phyloP scores from a whole-genome alignment of 345 rosid species.

The Excoecaria cochinchinensis region DNA sequence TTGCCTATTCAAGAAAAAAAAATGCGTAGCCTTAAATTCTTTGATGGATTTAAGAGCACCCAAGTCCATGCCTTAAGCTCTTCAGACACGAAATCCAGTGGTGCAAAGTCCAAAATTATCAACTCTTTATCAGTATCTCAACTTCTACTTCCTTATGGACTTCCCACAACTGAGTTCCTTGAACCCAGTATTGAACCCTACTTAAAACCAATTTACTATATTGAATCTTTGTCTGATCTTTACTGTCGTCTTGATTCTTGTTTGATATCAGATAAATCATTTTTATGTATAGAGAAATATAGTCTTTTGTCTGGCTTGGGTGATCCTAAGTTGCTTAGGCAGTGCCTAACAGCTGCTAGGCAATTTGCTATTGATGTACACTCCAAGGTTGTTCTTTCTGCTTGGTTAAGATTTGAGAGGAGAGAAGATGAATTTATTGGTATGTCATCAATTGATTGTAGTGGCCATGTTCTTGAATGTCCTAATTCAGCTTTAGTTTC shows the following conservation, averaged over 20 bases:
- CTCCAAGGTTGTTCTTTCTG: slow-evolving; percentile 70
- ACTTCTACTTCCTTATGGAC: slow-evolving; percentile 55
- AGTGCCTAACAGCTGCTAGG: slow-evolving; percentile 68
- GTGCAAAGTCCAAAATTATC: slow-evolving; percentile 45
- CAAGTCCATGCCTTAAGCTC: slow-evolving; percentile 67
- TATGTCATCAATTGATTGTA: slow-evolving; percentile 52
- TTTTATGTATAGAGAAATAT: slow-evolving; percentile 64
- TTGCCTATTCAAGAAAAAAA: slow-evolving; percentile 3
- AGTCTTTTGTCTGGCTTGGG: slow-evolving; percentile 56
- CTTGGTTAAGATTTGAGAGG: slow-evolving; percentile 86
- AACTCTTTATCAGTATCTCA: slow-evolving; percentile 42
- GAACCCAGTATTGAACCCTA: slow-evolving; percentile 73
- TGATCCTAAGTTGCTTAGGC: slow-evolving; percentile 75
- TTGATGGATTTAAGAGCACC: slow-evolving; percentile 58
- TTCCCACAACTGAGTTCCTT: slow-evolving; percentile 60
- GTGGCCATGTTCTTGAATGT: slow-evolving; percentile 57
- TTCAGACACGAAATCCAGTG: slow-evolving; percentile 39
- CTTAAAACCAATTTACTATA: slow-evolving; percentile 62
- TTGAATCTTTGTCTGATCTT: slow-evolving; percentile 61
- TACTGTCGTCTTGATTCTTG: slow-evolving; percentile 56
- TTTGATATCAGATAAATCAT: slow-evolving; percentile 37
- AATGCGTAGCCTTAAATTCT: slow-evolving; percentile 56
- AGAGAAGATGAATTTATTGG: slow-evolving; percentile 69
- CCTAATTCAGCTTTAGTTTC: slow-evolving; percentile 49
- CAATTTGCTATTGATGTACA: slow-evolving; percentile 64